A percentile compares a stretch with the other conserved stretches of the same genome.
These are phyloP conservation scores for Xylaria multiplex DNA, from an alignment of 2,329 filamentous ascomycete genomes.

Conservation along the genomic window DNA sequence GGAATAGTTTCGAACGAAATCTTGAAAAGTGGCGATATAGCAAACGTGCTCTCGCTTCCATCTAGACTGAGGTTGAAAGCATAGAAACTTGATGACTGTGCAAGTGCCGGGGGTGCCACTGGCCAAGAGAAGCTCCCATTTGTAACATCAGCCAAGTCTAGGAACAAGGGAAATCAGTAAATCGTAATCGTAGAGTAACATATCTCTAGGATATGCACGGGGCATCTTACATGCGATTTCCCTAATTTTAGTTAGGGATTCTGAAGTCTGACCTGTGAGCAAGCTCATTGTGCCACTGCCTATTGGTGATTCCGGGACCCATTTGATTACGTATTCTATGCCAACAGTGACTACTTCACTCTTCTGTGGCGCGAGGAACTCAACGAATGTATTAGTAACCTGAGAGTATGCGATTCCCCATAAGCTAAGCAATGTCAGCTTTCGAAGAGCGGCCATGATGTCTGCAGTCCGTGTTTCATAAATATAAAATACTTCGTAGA, in stretches of 20 bases:
- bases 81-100: background rate
- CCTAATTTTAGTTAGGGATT: background rate
- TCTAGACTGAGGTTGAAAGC: constrained; percentile 7
- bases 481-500: too few species aligned
- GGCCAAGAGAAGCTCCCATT: constrained; percentile 6
- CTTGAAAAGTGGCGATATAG: constrained; percentile 2
- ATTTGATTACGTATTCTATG: constrained; percentile 10
- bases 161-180: background rate
- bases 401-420: background rate
- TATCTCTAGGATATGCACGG: background rate
- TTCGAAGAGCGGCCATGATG: background rate
- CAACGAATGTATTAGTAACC: background rate
- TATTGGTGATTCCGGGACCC: background rate
- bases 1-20: background rate
- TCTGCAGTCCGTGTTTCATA: background rate
- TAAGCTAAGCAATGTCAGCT: background rate
- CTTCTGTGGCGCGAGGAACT: constrained; percentile 1
- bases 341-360: background rate
- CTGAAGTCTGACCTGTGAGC: constrained; percentile 7
- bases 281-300: constrained; percentile 1
- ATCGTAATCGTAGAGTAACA: background rate
- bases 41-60: background rate
- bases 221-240: constrained; percentile 7
- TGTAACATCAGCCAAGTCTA: constrained; percentile 16
- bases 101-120: background rate